Conservation (phyloP, 768 basidiomycete genomes). For the Lentinus tigrinus region DNA sequence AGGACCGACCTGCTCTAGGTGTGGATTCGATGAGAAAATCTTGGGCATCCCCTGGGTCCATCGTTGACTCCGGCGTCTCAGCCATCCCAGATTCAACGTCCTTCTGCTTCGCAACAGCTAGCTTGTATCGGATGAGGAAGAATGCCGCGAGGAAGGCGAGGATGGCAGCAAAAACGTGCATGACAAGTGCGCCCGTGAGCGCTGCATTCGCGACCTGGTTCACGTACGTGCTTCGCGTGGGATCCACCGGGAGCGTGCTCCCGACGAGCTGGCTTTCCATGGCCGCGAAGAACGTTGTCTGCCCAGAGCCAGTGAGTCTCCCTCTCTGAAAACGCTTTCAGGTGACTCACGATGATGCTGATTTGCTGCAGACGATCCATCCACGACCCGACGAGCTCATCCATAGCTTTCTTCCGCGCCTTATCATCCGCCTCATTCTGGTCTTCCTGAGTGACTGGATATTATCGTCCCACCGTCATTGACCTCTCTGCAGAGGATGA, state of each 20-base stretch:
- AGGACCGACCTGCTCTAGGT: constrained; percentile 50
- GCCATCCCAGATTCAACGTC: constrained; percentile 35
- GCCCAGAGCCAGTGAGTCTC: not conserved
- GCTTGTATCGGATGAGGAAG: constrained; percentile 53
- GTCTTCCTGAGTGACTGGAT: constrained; percentile 42
- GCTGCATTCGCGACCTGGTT: constrained; percentile 39
- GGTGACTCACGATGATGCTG: constrained; percentile 49
- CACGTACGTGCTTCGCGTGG: not conserved
- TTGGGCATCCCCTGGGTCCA: not conserved
- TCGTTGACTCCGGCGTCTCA: constrained; percentile 6
- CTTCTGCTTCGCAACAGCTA: constrained; percentile 51
- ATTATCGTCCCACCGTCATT: not conserved
- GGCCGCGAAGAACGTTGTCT: constrained; percentile 66
- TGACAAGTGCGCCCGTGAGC: constrained; percentile 50
- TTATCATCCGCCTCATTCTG: constrained; percentile 48
- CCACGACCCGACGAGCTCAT: constrained; percentile 54
- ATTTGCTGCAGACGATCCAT: constrained; percentile 60
- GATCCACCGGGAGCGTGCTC: constrained; percentile 35
- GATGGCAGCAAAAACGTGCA: constrained; percentile 52
- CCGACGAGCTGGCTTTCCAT: constrained; percentile 54
- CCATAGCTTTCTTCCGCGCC: constrained; percentile 42
- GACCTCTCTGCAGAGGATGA: not conserved
- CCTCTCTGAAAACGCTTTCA: not conserved
- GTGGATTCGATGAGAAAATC: constrained; percentile 44
- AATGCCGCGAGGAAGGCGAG: constrained; percentile 56